Percentiles rank a stretch among this genome's conserved stretches.
These are phyloP conservation scores for Ustilago nuda DNA, from an alignment of 1,284 basidiomycete genomes.

Conservation along the genomic window DNA sequence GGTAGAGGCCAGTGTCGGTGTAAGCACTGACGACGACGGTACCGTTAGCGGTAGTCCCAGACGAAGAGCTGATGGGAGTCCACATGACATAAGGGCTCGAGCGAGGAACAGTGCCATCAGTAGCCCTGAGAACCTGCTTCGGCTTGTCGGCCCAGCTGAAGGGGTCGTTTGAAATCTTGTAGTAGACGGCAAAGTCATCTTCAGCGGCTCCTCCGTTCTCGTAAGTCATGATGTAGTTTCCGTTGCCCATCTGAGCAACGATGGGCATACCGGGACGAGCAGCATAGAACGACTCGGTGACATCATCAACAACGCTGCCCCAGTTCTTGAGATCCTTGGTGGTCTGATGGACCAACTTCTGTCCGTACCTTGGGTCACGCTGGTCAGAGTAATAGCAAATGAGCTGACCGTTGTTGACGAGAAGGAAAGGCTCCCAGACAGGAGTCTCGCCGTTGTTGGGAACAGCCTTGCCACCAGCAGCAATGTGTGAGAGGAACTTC, in stretches of 20 bases:
- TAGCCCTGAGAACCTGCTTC: constrained; percentile 40
- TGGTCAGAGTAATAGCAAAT: constrained; percentile 70
- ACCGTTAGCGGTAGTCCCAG: constrained; percentile 52
- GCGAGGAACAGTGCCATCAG: constrained; percentile 61
- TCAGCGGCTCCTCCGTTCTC: constrained; percentile 66
- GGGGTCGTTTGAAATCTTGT: constrained; percentile 42
- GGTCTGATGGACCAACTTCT: constrained; percentile 69
- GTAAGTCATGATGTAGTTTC: constrained; percentile 69
- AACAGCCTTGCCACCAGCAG: constrained; percentile 55
- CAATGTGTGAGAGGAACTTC: constrained; percentile 65
- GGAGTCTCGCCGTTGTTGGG: constrained; percentile 65
- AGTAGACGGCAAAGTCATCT: constrained; percentile 33
- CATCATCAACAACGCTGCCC: constrained; percentile 68
- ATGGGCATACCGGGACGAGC: constrained; percentile 70
- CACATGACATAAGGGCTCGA: constrained; percentile 67
- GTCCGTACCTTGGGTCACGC: constrained; percentile 68
- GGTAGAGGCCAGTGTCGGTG: constrained; percentile 26
- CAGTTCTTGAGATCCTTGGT: constrained; percentile 67
- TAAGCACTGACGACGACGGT: constrained; percentile 68
- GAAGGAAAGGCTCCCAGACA: constrained; percentile 70
- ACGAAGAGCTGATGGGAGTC: constrained; percentile 62
- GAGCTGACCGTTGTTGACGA: constrained; percentile 67
- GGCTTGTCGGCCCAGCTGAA: constrained; percentile 34
- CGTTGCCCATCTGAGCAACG: constrained; percentile 66
- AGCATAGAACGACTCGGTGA: constrained; percentile 61